A percentile compares a stretch with the other conserved stretches of the same genome.
Conservation (phyloP, 2,329 filamentous ascomycete species). For the Knufia petricola region DNA sequence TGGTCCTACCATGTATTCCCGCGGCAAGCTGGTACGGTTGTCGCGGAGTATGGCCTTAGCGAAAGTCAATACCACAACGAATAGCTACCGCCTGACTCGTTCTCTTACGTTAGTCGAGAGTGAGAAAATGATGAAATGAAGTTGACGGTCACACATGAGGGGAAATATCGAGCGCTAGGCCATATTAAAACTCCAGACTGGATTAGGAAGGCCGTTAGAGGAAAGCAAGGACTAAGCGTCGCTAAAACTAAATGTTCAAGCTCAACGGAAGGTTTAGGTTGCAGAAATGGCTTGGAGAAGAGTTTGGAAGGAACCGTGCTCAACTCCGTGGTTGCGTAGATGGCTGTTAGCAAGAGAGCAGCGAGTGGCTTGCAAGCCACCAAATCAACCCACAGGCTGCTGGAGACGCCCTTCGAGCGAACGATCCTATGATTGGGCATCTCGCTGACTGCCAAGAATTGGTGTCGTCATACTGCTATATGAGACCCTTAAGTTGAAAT, state of each 20-base stretch:
- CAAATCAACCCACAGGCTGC: neutral
- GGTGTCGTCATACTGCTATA: neutral
- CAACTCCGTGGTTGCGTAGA: neutral
- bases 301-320: neutral
- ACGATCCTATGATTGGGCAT: neutral
- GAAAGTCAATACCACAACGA: neutral
- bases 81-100: constrained; percentile 1
- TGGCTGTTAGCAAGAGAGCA: neutral
- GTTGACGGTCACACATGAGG: neutral
- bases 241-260: neutral
- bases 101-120: neutral
- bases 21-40: neutral
- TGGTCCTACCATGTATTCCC: neutral
- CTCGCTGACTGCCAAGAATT: neutral
- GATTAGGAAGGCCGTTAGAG: neutral
- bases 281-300: constrained; percentile 1
- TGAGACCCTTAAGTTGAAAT: constrained; percentile 1
- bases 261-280: neutral
- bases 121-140: neutral
- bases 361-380: constrained; percentile 7
- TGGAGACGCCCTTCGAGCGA: neutral
- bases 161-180: neutral
- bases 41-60: neutral
- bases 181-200: neutral
- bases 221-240: neutral